A percentile compares a stretch with the other conserved stretches of the same genome.
Evolutionary conservation across 495 filamentous ascomycete genomes (phyloP).

Genomic region (Lindgomyces ingoldianus): DNA sequence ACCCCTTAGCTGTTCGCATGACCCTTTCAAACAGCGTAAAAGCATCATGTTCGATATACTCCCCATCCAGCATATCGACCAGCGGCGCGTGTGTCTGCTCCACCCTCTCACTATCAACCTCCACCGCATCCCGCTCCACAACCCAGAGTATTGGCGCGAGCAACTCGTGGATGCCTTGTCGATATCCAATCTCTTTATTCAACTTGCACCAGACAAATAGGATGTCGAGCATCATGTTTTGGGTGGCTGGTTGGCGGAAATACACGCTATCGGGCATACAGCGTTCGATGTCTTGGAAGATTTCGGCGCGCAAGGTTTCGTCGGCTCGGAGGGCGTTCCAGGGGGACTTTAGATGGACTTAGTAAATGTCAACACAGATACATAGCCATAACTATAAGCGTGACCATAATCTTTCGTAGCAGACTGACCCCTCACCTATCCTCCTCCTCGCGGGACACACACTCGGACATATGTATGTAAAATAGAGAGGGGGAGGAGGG

Average conservation of each 20-base stretch:
- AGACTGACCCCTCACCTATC: no score
- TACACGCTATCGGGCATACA: constrained; percentile 90
- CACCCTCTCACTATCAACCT: constrained; percentile 39
- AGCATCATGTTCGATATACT: constrained; percentile 84
- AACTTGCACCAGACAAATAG: constrained; percentile 94
- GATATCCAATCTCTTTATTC: constrained; percentile 82
- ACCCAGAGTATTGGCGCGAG: constrained; percentile 90
- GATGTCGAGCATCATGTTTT: constrained; percentile 81
- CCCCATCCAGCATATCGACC: constrained; percentile 64
- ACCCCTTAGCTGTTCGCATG: constrained; percentile 83
- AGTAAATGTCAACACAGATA: constrained; percentile 46
- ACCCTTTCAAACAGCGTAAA: constrained; percentile 81
- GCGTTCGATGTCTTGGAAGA: constrained; percentile 91
- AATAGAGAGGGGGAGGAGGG: neutral
- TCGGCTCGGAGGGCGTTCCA: constrained; percentile 84
- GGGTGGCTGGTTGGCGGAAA: constrained; percentile 78
- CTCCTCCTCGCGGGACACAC: no score
- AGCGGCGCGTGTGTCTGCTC: constrained; percentile 43
- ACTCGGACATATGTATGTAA: constrained; percentile 23
- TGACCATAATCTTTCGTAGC: no score
- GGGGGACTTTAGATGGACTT: constrained; percentile 67
- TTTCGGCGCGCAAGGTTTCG: constrained; percentile 81
- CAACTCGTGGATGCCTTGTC: constrained; percentile 97
- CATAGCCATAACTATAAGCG: neutral
- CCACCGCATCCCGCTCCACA: constrained; percentile 76